Base-by-base conservation (phyloP, 1,139 yeast species). In the Saccharomyces uvarum region DNA sequence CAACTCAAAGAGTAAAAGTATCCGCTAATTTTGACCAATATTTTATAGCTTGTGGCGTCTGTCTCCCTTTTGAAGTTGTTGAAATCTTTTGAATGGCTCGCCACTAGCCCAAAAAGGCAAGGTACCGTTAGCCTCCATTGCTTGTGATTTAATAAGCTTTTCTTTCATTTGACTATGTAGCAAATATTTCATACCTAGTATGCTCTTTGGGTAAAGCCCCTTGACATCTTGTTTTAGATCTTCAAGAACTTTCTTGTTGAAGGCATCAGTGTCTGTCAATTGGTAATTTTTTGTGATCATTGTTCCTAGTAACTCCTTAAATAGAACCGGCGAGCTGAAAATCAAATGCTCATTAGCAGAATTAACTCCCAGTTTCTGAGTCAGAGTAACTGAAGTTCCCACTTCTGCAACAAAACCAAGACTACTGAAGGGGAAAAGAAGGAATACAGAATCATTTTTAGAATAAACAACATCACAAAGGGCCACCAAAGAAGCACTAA, bases 331-430 rank as follows among this genome's bases (percentile, higher is more conserved):
- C 65, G 80, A 78, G 4, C 91, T 82, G 56, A 85, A 77, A 56
- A 88, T 75, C 50, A 90, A 73, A 1, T 90, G 90, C 69, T 89
- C 95, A 53, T 84, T 77, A 13, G 95, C 84, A 60, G 77, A 77
- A 57, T 89, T 82, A 74, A 86, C 75, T 1, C 97, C 97, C 57
- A 89, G 75, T 65, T 95, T 78, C 60, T 77, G 72, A 50, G 85
- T 81, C 55, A 89, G 75, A 8, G 93, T 81, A n/a, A 83, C 81
- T 14, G 90, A 83, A 3, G 88, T 73, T 6, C 84, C 89, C 54
- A 96, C 95, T 71, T 90, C 97, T 53, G 88, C 82, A 5, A 86
- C 93, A 64, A 90, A 78, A 2, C 96, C 96, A 65, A 90, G 77
- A 67, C 85, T 86, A 53, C 93, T 82, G 70, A 89, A 89, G 14